Conservation (phyloP, 345 rosid species). For the Acer yangbiense region DNA sequence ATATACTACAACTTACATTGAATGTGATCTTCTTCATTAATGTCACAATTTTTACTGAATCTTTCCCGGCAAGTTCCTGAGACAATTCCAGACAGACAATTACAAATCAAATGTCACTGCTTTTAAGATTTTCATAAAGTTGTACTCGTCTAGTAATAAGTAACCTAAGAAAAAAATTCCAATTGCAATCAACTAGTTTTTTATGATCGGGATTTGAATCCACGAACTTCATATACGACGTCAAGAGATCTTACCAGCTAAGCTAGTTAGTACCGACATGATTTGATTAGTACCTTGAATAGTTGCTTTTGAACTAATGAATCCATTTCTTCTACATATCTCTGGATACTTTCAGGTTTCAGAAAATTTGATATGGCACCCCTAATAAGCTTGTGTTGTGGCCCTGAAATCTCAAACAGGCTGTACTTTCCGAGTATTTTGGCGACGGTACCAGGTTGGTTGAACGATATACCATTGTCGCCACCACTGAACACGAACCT, state of each 20-base stretch:
- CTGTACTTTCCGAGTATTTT: constrained; percentile 26
- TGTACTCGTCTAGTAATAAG: no score
- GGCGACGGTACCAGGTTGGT: constrained; percentile 20
- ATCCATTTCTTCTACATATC: constrained; percentile 21
- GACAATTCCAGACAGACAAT: background rate
- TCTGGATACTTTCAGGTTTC: constrained; percentile 27
- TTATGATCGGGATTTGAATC: no score
- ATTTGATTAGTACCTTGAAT: constrained; percentile 7
- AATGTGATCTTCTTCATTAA: constrained; percentile 36
- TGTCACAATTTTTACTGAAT: constrained; percentile 13
- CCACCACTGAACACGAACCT: constrained; percentile 23
- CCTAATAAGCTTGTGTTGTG: constrained; percentile 27
- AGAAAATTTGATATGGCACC: constrained; percentile 22
- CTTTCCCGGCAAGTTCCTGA: constrained; percentile 20
- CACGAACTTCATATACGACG: no score
- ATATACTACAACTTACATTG: constrained; percentile 16
- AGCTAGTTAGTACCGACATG: no score
- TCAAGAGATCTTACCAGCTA: no score
- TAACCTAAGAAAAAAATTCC: no score
- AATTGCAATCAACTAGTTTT: no score
- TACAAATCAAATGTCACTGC: no score
- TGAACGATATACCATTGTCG: constrained; percentile 18
- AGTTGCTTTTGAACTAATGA: constrained; percentile 23
- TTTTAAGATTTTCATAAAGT: no score
- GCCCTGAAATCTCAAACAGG: constrained; percentile 28